phyloP scores from a whole-genome alignment of 495 filamentous ascomycete species.

The Penicillium lagena region DNA sequence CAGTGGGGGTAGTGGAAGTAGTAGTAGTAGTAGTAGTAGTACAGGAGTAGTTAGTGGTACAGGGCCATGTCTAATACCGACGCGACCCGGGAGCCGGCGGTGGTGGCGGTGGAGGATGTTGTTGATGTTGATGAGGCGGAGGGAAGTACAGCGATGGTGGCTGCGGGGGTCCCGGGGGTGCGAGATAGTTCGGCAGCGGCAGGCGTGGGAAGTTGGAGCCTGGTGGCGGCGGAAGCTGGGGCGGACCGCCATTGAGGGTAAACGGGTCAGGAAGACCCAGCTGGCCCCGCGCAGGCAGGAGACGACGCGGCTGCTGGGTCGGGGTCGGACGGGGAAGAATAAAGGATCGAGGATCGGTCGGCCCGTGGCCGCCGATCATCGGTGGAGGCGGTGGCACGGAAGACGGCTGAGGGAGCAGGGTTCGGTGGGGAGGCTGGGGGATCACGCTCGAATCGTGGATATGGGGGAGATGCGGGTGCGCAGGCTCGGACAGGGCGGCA shows the following conservation, averaged over 20 bases:
- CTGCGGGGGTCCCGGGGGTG: constrained; percentile 12
- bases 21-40: background rate
- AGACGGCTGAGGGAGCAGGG: constrained; percentile 21
- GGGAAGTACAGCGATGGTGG: constrained; percentile 15
- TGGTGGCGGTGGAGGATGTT: background rate
- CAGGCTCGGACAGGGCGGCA: constrained; percentile 20
- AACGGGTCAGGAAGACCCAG: constrained; percentile 33
- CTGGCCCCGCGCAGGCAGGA: constrained; percentile 30
- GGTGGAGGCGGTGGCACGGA: constrained; percentile 7
- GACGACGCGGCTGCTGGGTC: constrained; percentile 29
- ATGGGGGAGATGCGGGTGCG: constrained; percentile 18
- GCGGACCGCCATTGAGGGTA: constrained; percentile 23
- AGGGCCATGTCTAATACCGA: constrained; percentile 6
- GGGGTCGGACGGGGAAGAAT: constrained; percentile 35
- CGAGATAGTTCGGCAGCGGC: constrained; percentile 24
- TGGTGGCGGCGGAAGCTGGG: constrained; percentile 35
- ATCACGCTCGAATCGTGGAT: constrained; percentile 15
- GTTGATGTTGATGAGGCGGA: constrained; percentile 8
- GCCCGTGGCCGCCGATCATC: constrained; percentile 19
- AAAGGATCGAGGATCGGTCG: constrained; percentile 33
- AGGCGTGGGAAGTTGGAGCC: constrained; percentile 34
- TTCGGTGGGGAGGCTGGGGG: constrained; percentile 16
- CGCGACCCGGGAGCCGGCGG: constrained; percentile 7
- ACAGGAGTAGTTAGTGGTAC: constrained; percentile 3
- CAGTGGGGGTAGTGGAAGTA: background rate